Base-by-base conservation (phyloP, 306 rosid genomes). In the Calophaca sinica region DNA sequence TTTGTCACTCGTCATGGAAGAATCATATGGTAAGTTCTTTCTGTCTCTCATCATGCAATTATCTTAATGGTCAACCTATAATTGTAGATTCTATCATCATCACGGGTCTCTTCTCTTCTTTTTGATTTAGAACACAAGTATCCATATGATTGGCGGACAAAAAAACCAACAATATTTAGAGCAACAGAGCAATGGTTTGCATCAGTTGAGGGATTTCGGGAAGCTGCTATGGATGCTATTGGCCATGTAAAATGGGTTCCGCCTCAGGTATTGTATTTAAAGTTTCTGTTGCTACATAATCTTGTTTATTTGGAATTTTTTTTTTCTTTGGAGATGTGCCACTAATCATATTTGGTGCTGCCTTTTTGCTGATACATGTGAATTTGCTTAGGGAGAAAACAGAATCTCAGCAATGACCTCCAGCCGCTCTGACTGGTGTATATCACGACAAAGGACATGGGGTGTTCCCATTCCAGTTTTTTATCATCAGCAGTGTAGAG, bases 121-220 rank as follows among this genome's bases (percentile, higher is more conserved):
- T 79, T 72, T 74, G 81, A 49, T 82, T 67, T 82, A 94, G 99
- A 88, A 70, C 99, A 94, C 81, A 94, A 94, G 89, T 94, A 94
- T 89, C 99, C 99, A 54, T 94, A 94, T 84, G 99, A 94, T 75
- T 94, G 99, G 99, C 81, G 99, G 79, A 92, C 97, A 4, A 94
- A 94, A 80, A 92, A 87, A 54, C 99, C 99, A 29, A 94, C 99
- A 39, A 90, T 94, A 85, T 94, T 94, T 85, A 87, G 99, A 86
- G 99, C 98, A 65, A 94, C 99, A 42, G 98, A 94, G 81, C 99
- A 94, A 80, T 94, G 99, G 99, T 94, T 94, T 92, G 99, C 99
- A 52, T 94, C 99, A 5, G 98, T 94, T 29, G 99, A 94, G 86
- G 96, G 98, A 69, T 94, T 94, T 83, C 99, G 93, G 2, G 72